phyloP scores from a whole-genome alignment of 192 early-diverging fungal genomes.

The Podila epigama region DNA sequence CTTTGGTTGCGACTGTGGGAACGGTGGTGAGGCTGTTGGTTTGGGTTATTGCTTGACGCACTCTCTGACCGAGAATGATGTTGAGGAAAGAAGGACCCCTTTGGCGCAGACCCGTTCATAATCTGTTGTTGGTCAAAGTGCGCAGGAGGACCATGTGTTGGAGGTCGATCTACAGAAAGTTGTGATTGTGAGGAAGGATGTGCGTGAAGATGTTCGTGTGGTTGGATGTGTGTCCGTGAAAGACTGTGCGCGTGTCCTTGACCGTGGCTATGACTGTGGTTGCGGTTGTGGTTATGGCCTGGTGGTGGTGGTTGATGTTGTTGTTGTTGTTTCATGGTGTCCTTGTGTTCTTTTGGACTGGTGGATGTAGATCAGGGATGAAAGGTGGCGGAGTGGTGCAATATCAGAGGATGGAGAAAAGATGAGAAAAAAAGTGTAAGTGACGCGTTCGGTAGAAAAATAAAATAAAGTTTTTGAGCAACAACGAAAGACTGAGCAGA shows the following conservation, averaged over 20 bases:
- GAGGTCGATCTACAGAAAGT: background rate
- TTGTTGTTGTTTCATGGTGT: background rate
- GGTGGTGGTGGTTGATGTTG: constrained; percentile 1
- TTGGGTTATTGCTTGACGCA: no score
- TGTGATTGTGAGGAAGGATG: background rate
- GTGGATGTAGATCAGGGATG: no score
- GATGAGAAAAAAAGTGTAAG: constrained; percentile 4
- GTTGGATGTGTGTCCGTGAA: background rate
- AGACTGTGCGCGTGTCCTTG: no score
- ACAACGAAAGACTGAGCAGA: background rate
- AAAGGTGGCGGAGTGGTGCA: background rate
- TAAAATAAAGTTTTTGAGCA: background rate
- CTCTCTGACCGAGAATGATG: background rate
- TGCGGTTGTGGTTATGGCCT: background rate
- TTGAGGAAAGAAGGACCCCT: background rate
- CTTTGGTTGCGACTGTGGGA: constrained; percentile 4
- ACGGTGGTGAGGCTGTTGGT: background rate
- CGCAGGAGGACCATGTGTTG: background rate
- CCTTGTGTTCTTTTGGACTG: no score
- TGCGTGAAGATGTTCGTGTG: background rate
- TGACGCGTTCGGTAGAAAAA: background rate
- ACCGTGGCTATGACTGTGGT: no score
- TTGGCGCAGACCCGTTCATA: background rate
- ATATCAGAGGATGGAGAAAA: background rate
- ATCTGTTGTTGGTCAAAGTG: background rate